phyloP scores from a whole-genome alignment of 495 filamentous ascomycete genomes.

The Penicillium desertorum region DNA sequence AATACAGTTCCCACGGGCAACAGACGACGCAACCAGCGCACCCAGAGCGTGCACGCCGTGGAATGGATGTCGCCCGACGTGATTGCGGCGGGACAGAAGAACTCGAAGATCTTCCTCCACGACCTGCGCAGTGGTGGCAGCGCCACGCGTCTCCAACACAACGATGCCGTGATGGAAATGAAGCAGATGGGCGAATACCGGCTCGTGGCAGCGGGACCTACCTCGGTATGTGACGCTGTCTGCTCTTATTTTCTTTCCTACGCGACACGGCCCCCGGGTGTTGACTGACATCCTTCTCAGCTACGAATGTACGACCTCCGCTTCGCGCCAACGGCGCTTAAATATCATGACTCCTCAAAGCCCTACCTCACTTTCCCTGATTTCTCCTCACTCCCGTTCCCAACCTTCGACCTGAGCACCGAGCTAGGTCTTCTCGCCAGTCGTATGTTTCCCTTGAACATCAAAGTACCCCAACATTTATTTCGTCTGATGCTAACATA shows the following conservation, averaged over 20 bases:
- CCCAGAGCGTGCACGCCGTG: constrained; percentile 30
- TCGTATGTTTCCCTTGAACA: constrained; percentile 25
- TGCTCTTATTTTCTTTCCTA: not conserved
- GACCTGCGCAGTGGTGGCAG: constrained; percentile 39
- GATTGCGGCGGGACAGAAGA: constrained; percentile 39
- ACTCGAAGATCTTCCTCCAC: constrained; percentile 39
- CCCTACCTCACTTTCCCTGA: constrained; percentile 41
- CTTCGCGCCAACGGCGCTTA: constrained; percentile 33
- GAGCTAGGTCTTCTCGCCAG: constrained; percentile 43
- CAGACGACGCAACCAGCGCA: not conserved
- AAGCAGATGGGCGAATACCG: constrained; percentile 39
- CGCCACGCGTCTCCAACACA: constrained; percentile 37
- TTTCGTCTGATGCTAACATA: not conserved
- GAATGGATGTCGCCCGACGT: constrained; percentile 43
- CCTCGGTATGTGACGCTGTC: constrained; percentile 30
- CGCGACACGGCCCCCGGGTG: not conserved
- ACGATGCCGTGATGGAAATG: constrained; percentile 38
- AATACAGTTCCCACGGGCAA: constrained; percentile 8
- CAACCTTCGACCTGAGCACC: constrained; percentile 39
- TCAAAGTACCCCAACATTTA: not conserved
- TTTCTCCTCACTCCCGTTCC: constrained; percentile 27
- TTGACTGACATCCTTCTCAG: constrained; percentile 19
- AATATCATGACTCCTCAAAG: constrained; percentile 33
- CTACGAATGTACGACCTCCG: constrained; percentile 51
- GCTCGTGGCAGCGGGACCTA: constrained; percentile 37